Evolutionary conservation across 164 flowering plant species (phyloP), one percentile per base, ranked within the genome.

Genomic region (Akebia trifoliata): DNA sequence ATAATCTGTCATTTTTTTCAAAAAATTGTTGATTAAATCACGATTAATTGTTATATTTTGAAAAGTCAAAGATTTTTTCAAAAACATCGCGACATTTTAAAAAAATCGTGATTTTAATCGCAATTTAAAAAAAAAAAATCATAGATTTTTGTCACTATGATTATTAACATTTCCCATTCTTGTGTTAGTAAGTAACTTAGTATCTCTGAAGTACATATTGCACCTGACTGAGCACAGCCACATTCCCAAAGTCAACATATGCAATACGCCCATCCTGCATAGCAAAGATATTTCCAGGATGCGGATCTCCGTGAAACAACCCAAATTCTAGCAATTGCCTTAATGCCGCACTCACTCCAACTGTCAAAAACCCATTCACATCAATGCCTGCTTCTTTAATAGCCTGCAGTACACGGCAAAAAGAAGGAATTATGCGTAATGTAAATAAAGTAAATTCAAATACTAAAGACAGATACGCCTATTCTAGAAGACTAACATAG

Each of bases 221-320:
- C 60, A 88, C 98, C 95, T 93, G 95, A 77, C 98, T 93, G 35
- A 93, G 94, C 57, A 79, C 93, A 56, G 98, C 98, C 66, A 93
- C 98, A 78, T 93, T 93, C 42, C 98, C 98, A 75, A 93, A 93
- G 71, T 93, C 98, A 45, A 93, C 98, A 69, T 93, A 89, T 32
- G 97, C 98, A 68, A 93, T 89, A 32, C 98, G 92, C 60, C 98
- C 98, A 82, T 93, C 98, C 54, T 81, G 95, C 98, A 93, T 85
- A n/a, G 97, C 95, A 78, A 89, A 93, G 35, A 93, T 81, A 68
- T 93, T 89, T 61, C 98, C 98, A 75, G 98, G 98, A 74, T 89
- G 98, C 35, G 98, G 98, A 69, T 93, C 98, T 59, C 98, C 98
- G 72, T 89, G 98, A 64, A 93, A 93, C 32, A 93, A 64, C 45